Conservation (phyloP, 257 asterid species). For the Rhazya stricta region DNA sequence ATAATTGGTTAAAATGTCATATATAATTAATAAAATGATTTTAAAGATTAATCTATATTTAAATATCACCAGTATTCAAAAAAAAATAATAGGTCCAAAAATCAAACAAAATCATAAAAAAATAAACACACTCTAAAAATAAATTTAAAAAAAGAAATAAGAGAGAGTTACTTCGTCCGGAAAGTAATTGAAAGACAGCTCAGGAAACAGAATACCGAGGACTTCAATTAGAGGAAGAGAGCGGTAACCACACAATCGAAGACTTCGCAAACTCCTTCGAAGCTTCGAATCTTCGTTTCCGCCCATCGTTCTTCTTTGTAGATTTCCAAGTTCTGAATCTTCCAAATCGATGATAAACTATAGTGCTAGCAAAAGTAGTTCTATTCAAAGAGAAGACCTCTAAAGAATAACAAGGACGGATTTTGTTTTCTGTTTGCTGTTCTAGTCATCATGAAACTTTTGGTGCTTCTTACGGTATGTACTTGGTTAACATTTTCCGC, state of each 20-base stretch:
- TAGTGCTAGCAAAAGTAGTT: background rate
- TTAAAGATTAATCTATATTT: too few species aligned
- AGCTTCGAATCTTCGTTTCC: slow-evolving; percentile 53
- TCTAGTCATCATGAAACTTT: slow-evolving; percentile 32
- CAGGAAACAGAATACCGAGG: background rate
- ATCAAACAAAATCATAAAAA: background rate
- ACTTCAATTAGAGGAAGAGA: background rate
- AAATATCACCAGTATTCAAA: too few species aligned
- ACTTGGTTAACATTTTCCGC: slow-evolving; percentile 16
- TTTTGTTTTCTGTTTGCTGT: background rate
- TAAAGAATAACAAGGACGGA: slow-evolving; percentile 2
- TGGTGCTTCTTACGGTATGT: slow-evolving; percentile 17
- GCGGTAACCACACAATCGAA: background rate
- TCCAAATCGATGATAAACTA: slow-evolving; percentile 5
- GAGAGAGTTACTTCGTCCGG: background rate
- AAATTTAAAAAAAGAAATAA: background rate
- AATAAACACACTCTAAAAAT: too few species aligned
- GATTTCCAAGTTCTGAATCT: slow-evolving; percentile 19
- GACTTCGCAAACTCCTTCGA: background rate
- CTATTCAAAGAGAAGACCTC: background rate
- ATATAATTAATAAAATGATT: too few species aligned
- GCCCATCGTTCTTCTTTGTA: slow-evolving; percentile 13
- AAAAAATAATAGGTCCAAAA: background rate
- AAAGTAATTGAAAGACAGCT: background rate
- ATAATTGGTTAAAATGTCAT: too few species aligned